A percentile compares a stretch with the other conserved stretches of the same genome.
Conservation (phyloP, 2,329 filamentous ascomycete genomes). For the Cytospora paraplurivora region DNA sequence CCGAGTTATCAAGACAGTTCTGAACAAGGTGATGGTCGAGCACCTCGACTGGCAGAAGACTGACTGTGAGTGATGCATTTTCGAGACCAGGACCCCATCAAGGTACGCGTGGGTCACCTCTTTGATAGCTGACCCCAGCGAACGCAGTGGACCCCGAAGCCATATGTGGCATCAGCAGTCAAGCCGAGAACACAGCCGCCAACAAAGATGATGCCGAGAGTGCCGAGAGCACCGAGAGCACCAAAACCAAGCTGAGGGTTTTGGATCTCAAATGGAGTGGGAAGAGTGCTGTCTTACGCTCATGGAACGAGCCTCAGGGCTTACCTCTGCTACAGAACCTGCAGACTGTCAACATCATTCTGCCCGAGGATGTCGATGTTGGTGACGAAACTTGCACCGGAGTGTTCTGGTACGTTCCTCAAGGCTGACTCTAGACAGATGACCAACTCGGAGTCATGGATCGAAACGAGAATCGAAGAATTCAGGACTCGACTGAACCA, state of each 20-base stretch:
- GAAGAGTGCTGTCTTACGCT: neutral
- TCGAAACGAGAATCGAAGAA: neutral
- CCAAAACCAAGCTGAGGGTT: neutral
- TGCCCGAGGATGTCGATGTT: neutral
- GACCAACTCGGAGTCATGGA: neutral
- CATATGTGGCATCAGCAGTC: neutral
- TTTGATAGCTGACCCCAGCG: neutral
- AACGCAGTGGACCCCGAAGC: neutral
- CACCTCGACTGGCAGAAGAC: slow-evolving; percentile 2
- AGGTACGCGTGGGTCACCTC: too few relatives aligned
- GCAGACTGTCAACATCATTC: neutral
- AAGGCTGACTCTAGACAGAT: neutral
- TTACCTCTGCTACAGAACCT: neutral
- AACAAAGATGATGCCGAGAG: neutral
- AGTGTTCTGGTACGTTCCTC: neutral
- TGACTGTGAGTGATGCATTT: neutral
- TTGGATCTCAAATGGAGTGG: slow-evolving; percentile 6
- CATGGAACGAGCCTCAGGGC: slow-evolving; percentile 10
- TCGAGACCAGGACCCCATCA: too few relatives aligned
- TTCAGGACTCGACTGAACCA: neutral
- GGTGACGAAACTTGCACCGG: neutral
- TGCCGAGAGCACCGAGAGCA: too few relatives aligned
- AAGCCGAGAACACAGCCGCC: neutral
- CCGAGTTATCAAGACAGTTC: neutral
- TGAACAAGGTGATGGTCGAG: neutral